Base-by-base conservation (phyloP, 306 rosid species). In the Ormosia semicastrata region DNA sequence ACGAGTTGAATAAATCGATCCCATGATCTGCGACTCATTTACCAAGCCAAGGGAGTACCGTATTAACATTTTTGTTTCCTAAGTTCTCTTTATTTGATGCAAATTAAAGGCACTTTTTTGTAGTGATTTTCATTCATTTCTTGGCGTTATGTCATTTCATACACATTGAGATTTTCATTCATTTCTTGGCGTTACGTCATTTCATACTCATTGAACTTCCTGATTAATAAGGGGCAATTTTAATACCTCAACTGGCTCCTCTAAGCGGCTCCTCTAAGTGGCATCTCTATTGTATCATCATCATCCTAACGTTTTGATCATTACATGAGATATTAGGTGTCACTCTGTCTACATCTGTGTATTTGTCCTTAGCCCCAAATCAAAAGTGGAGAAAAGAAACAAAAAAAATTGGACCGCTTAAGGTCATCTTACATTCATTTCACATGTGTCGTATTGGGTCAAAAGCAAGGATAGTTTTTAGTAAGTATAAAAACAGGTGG, bases 261-360 rank as follows among this genome's bases (percentile, higher is more conserved):
- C 2, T 76, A 58, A 75, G 53, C 44, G 81, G 76, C 53, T 62
- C 72, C 10, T 32, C 2, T 76, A 58, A 75, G 64, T 58, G 77
- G 57, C 17, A 44, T 62, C 56, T 57, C 67, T 76, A 34, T 74
- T 82, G 62, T 43, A 73, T 49, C 12, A 57, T 82, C 56, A 14
- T 66, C 47, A 3, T 24, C 24, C 54, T 76, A 78, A 3, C 77
- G 56, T 84, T 79, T 73, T 84, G 77, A 79, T 66, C 11, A 75
- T 76, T 58, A 75, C 63, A 54, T 36, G 57, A 58, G 81, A 57
- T 65, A 82, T 82, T 75, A 67, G 73, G 73, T 82, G 82, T 68
- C 81, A 29, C 64, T 33, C 53, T 78, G 75, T 83, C 75, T 7
- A 3, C 75, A 41, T 62, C 75, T 39, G 36, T 37, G 70, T 10